Base-by-base conservation (phyloP, 371 early-diverging fungal species). In the Rozella allomycis region DNA sequence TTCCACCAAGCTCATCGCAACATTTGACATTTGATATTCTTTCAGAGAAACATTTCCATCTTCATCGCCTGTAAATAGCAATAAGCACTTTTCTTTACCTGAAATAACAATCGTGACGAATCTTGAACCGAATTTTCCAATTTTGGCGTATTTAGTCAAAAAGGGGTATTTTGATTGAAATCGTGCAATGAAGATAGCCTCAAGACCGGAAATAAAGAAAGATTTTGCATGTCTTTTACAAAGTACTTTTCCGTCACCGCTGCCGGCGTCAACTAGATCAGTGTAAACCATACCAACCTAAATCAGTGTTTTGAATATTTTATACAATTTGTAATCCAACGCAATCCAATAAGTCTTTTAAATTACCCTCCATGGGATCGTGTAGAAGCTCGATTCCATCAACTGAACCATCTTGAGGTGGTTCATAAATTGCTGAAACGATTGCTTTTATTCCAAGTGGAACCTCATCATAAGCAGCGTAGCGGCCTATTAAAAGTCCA, bases 391-490 rank as follows among this genome's bases (percentile, higher is more conserved):
- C 67, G 33, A 96, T 49, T 1, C 87, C 85, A 39, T 93, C 87
- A 16, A 65, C 53, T 35, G 72, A 76, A 45, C 62, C 63, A 11
- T 70, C 65, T 46, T 97, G 97, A 18, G 78, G 72, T 6, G 94
- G 90, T 46, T 94, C 93, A 42, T 86, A 91, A 31, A 93, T 82
- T 0, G 77, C 80, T 42, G 78, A 78, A 0, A 98, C 97, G 6
- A 96, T 85, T 0, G 94, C 94, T 49, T 93, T 96, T 35, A 88
- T 69, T 10, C 97, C 97, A 28, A 94, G 57, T 1, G 93, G 94
- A 1, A 96, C 88, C 30, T 84, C 78, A 4, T 68, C 33, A 43
- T 93, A 87, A 10, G 71, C 70, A 43, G 84, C 83, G 50, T 87
- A 94, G 23, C 74, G 69, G 11, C 99, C 99, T 47, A 83, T 83